Percentiles rank a stretch among this genome's conserved stretches.
phyloP scores from a whole-genome alignment of 1,284 basidiomycete genomes.

The Rhodofomes roseus region DNA sequence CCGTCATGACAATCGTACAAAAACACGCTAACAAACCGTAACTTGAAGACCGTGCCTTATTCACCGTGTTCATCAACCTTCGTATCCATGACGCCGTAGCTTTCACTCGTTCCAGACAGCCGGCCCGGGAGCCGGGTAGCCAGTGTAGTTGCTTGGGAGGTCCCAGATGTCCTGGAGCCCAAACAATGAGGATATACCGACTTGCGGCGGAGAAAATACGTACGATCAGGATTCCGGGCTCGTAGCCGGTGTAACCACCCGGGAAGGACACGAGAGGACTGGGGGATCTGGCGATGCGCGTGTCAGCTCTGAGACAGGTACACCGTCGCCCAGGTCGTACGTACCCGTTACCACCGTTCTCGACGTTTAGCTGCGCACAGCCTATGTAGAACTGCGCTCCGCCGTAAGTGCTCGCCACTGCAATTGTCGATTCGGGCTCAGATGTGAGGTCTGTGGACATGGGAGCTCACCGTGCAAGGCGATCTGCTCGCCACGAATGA shows the following conservation, averaged over 20 bases:
- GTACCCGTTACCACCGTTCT: slow-evolving; percentile 29
- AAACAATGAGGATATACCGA: slow-evolving; percentile 6
- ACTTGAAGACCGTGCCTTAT: too few relatives aligned
- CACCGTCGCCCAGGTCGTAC: not conserved
- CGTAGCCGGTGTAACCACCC: slow-evolving; percentile 33
- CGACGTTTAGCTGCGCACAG: slow-evolving; percentile 31
- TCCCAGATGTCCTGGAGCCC: slow-evolving; percentile 29
- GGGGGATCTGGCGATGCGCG: slow-evolving; percentile 18
- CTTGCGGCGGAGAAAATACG: not conserved
- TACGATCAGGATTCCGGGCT: slow-evolving; percentile 1
- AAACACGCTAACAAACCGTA: too few relatives aligned
- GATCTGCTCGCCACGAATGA: slow-evolving; percentile 46
- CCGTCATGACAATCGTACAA: too few relatives aligned
- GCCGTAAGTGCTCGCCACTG: slow-evolving; percentile 28
- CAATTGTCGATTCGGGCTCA: slow-evolving; percentile 26
- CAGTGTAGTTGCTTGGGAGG: slow-evolving; percentile 18
- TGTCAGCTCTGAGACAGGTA: not conserved
- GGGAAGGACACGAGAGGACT: slow-evolving; percentile 32
- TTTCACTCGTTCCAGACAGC: slow-evolving; percentile 3
- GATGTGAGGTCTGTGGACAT: slow-evolving; percentile 10
- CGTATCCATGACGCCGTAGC: too few relatives aligned
- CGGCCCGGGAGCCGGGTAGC: slow-evolving; percentile 4
- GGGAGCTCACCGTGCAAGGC: slow-evolving; percentile 48
- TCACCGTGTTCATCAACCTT: too few relatives aligned
- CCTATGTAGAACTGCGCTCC: slow-evolving; percentile 30